Base-by-base conservation (phyloP, 208 protist genomes). In the Endotrypanum monterogeii region DNA sequence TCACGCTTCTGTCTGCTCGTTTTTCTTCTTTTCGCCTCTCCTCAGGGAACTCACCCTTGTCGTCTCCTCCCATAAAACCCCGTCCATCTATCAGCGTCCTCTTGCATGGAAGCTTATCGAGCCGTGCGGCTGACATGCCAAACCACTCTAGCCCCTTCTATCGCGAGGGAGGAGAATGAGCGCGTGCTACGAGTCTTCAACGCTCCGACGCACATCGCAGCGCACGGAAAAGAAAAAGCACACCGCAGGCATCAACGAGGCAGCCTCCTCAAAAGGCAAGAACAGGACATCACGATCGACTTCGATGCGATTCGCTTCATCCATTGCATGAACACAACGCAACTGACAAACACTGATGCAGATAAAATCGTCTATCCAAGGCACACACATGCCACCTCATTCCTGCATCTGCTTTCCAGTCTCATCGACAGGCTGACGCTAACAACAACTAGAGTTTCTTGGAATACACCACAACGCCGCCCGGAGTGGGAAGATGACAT, bases 401-500 rank as follows among this genome's bases (percentile, higher is more conserved):
- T 69, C 61, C 69, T 69, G 63, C 73, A 71, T 30, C 51, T 75
- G 35, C 48, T 73, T 7, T 14, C 41, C 0, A 62, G 61, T 35
- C 65, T 75, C 0, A 67, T 75, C 1, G 32, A 57, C 25, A 71
- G 55, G 41, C 56, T 77, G 28, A 18, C 23, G 28, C 41, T 44
- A 20, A 78, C 79, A 0, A 65, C 79, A 25, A 39, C 28, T 16
- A 18, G 30, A 23, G 83, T 88, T 20, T 30, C 35, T 6, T 90
- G 85, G 87, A 88, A 92, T 65, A 37, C 16, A 5, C 85, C 87
- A 16, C 37, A 62, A 0, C 11, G 25, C 4, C 74, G 67, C 2
- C 73, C 73, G 2, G 84, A 85, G 55, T 96, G 91, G 91, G 14
- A 78, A 9, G 23, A 82, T 12, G 92, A 94, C 56, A 74, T 93